Evolutionary conservation across 75 land plant genomes (phyloP).

Genomic region (Picea sitchensis): DNA sequence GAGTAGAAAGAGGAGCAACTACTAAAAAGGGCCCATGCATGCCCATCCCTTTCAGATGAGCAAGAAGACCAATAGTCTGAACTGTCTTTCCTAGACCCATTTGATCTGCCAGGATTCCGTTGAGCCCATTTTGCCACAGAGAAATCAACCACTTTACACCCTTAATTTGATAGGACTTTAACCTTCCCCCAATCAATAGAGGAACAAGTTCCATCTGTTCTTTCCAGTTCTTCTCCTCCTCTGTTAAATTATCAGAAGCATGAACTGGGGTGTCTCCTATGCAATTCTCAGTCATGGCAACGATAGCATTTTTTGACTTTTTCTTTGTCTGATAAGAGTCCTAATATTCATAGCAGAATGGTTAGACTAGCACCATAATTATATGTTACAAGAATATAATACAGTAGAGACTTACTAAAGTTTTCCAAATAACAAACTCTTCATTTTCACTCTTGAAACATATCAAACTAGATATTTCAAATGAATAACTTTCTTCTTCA

Average conservation of each 20-base stretch:
- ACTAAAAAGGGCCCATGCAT: constrained; percentile 45
- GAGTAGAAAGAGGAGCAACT: constrained; percentile 66
- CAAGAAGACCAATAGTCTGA: constrained; percentile 89
- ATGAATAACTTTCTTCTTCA: too few species aligned
- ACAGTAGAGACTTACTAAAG: too few species aligned
- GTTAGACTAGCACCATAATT: too few species aligned
- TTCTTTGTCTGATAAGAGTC: constrained; percentile 24
- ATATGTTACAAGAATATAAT: too few species aligned
- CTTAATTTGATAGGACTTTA: constrained; percentile 90
- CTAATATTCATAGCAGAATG: too few species aligned
- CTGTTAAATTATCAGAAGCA: constrained; percentile 59
- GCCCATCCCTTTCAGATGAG: constrained; percentile 86
- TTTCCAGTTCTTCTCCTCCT: constrained; percentile 68
- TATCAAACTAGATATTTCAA: too few species aligned
- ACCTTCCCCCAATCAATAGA: constrained; percentile 78
- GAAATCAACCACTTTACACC: constrained; percentile 98
- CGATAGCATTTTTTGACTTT: constrained; percentile 68
- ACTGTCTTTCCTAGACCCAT: constrained; percentile 99
- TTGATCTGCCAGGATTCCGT: constrained; percentile 98
- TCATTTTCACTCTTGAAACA: too few species aligned
- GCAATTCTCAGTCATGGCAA: constrained; percentile 62
- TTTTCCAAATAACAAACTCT: too few species aligned
- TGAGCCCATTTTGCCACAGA: constrained; percentile 94
- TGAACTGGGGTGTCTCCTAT: constrained; percentile 24
- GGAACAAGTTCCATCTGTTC: constrained; percentile 85